phyloP scores from a whole-genome alignment of 768 basidiomycete species.

The Termitomyces sp. region DNA sequence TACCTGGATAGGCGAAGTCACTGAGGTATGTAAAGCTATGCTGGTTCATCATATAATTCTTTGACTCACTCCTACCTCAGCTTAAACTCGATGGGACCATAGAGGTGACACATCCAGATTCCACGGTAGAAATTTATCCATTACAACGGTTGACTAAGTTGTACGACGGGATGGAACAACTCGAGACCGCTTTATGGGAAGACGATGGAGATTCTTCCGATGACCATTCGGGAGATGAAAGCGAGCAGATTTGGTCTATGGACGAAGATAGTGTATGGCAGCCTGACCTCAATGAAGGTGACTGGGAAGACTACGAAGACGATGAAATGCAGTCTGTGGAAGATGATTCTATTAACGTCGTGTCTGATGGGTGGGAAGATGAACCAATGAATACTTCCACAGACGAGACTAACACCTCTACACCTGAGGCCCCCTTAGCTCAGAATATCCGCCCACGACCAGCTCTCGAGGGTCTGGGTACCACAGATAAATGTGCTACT shows the following conservation, averaged over 20 bases:
- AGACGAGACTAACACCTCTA: not conserved
- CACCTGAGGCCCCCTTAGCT: not conserved
- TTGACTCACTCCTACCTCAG: conserved; percentile 30
- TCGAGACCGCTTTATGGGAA: conserved; percentile 65
- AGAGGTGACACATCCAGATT: conserved; percentile 68
- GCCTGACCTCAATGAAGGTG: conserved; percentile 35
- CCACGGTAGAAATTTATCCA: conserved; percentile 44
- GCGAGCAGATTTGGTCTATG: conserved; percentile 37
- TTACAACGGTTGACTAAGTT: conserved; percentile 70
- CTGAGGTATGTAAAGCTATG: conserved; percentile 42
- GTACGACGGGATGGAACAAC: conserved; percentile 78
- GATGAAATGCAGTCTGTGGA: conserved; percentile 20
- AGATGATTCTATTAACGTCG: conserved; percentile 17
- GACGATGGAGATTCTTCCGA: conserved; percentile 44
- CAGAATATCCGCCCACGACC: not conserved
- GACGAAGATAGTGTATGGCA: conserved; percentile 45
- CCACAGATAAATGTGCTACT: not conserved
- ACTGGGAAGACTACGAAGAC: conserved; percentile 34
- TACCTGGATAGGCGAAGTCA: conserved; percentile 88
- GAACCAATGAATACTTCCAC: conserved; percentile 5
- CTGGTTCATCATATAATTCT: not conserved
- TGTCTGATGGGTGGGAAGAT: conserved; percentile 15
- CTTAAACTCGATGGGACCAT: conserved; percentile 72
- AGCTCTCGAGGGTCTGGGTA: no score
- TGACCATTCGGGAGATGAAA: conserved; percentile 39